These are phyloP conservation scores for Globisporangium carolinianum DNA, from an alignment of 352 stramenopile species.

Conservation along the genomic window DNA sequence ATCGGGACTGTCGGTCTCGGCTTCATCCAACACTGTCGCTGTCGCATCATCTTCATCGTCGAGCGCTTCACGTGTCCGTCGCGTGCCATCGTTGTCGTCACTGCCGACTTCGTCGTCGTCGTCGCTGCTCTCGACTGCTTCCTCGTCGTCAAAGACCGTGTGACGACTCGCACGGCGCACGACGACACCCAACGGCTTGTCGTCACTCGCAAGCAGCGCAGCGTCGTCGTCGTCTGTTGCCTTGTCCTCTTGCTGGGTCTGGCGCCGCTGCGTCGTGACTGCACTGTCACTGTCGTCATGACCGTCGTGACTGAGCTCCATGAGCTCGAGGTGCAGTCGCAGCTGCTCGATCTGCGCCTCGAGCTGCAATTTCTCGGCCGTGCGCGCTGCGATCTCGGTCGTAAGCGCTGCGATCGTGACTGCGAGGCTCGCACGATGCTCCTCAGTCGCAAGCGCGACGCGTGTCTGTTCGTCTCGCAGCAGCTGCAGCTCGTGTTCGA, in stretches of 20 bases:
- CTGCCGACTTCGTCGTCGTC: conserved; percentile 23
- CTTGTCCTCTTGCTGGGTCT: not conserved
- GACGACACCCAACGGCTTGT: conserved; percentile 2
- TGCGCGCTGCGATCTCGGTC: conserved; percentile 28
- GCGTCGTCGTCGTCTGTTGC: conserved; percentile 8
- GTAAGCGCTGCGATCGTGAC: conserved; percentile 22
- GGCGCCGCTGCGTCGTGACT: not conserved
- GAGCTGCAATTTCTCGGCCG: conserved; percentile 36
- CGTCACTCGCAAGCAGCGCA: conserved; percentile 4
- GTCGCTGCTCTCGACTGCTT: conserved; percentile 12
- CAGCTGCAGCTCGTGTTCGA: conserved; percentile 14
- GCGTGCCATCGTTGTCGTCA: conserved; percentile 2
- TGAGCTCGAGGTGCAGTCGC: conserved; percentile 45
- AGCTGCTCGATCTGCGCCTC: conserved; percentile 63
- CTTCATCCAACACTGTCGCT: not conserved
- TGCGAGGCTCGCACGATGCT: conserved; percentile 15
- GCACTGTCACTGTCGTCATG: not conserved
- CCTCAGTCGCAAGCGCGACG: conserved; percentile 11
- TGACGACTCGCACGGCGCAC: conserved; percentile 1
- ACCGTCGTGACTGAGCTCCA: conserved; percentile 19
- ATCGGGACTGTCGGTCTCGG: not conserved
- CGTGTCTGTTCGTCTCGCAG: conserved; percentile 12
- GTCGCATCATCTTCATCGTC: conserved; percentile 4
- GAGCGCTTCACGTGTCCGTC: not conserved
- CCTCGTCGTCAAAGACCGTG: conserved; percentile 13